Evolutionary conservation across 2,329 filamentous ascomycete species (phyloP), one percentile per base, ranked within the genome.

Genomic region (Xylariaceae sp.): DNA sequence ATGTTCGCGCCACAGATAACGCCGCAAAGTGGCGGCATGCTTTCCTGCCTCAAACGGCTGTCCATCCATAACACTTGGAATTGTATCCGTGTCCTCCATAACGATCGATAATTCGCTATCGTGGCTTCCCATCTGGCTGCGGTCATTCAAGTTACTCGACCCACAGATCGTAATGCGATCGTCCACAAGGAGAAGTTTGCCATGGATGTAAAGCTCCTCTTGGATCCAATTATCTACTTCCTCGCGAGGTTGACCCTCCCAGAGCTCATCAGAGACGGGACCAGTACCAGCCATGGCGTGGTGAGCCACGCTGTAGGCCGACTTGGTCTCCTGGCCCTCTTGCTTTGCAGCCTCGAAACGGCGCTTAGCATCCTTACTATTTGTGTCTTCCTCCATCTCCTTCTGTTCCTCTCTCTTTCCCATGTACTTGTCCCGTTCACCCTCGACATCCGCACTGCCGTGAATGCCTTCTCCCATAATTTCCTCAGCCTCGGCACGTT

Each of bases 171-270:
- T 91, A 46, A 91, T 82, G 51, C 87, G 86, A 72, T 98, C 93
- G 70, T 98, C 93, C 1, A 89, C 89, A 64, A 97, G 93, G 63
- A 95, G 82, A 37, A 97, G 81, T 76, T 98, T 99, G 23, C 87
- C 89, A 72, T 99, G 95, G 46, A 98, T 88, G 71, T 99, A 99
- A 1, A 98, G 83, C 73, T 99, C 93, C 71, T 99, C 95, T 70
- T 96, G 93, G 56, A 98, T 88, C 79, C 95, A 96, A 70, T 96
- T 91, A 51, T 89, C 83, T 54, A 92, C 89, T 72, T 98, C 95
- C 1, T 84, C 83, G 64, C 93, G 84, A 0, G 85, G 77, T 2
- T 89, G 78, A 16, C 90, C 89, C 16, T 93, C 88, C 90, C 91
- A 97, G 0, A 76, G 67, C 72, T 96, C 90, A 9, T 90, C 86